Evolutionary conservation across 495 filamentous ascomycete species (phyloP).

Genomic region (Penicillium daleae): DNA sequence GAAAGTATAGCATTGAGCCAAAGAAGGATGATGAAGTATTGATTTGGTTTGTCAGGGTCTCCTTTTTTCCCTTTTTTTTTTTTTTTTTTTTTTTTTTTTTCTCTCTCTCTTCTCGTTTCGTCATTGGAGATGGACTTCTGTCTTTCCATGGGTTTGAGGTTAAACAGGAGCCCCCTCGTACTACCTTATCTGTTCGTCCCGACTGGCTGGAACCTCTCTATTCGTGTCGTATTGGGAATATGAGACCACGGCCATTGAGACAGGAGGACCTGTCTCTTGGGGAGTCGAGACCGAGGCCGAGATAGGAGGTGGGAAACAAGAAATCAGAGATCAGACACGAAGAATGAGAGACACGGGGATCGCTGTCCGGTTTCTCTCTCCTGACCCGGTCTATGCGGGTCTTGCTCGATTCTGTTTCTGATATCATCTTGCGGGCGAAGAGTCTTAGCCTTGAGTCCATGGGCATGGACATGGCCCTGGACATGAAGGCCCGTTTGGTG

Average conservation of each 20-base stretch:
- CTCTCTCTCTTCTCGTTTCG: neutral
- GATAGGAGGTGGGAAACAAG: neutral
- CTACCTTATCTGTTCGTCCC: slow-evolving; percentile 12
- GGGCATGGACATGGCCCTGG: neutral
- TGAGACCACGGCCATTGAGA: neutral
- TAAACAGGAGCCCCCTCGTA: slow-evolving; percentile 13
- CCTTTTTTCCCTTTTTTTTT: neutral
- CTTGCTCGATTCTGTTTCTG: neutral
- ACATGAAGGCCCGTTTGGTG: neutral
- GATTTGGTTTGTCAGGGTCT: neutral
- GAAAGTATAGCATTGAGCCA: neutral
- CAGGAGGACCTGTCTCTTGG: no score
- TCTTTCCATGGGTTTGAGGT: slow-evolving; percentile 4
- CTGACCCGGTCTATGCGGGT: neutral
- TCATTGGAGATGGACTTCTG: neutral
- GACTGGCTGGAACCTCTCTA: slow-evolving; percentile 6
- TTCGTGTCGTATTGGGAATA: slow-evolving; percentile 3
- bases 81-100: no score
- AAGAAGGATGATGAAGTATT: no score
- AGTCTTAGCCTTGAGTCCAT: neutral
- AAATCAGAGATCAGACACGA: neutral
- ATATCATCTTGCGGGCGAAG: neutral
- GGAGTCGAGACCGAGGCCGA: neutral
- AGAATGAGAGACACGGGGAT: neutral
- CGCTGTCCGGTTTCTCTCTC: neutral